Base-by-base conservation (phyloP, 208 protist genomes). In the Leishmania aethiopica region DNA sequence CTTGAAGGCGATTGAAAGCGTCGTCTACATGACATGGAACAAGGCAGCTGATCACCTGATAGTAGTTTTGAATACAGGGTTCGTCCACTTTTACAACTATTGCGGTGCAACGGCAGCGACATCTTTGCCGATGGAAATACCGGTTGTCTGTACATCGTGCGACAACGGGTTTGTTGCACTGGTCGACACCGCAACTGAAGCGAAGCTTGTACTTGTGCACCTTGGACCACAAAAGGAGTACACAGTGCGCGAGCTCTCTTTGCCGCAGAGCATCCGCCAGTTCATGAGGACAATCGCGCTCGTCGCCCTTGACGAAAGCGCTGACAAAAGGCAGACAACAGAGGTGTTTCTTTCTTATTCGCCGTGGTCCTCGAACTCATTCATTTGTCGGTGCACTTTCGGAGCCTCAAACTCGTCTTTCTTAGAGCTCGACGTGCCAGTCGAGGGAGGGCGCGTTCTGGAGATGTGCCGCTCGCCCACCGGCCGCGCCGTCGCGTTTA, bases 1-100 rank as follows among this genome's bases (percentile, higher is more conserved):
- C 19, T 49, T 84, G 86, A 78, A 84, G 71, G 86, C 86, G 13
- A 87, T 88, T 4, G 83, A 94, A 70, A 86, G 77, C 49, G 90
- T 95, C 28, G 53, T 91, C 22, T 95, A 89, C 66, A 88, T 95
- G 84, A 92, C 88, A 74, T 97, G 92, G 92, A 92, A 94, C 83
- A 59, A 86, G 22, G 70, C 51, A 32, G 78, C 84, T n/a, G 90
- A 94, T 88, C 84, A 97, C 78, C 78, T 97, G 47, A 85, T 95
- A 75, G 81, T 97, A 70, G 83, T 93, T 2, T 80, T 93, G 35
- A 88, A 89, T 66, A 88, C 87, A 42, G 86, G 87, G 0, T 72
- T 82, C 3, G 84, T 91, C 25, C 87, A 86, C 57, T 87, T 96
- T 87, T 96, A 88, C 70, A 88, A 93, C 80, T 89, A 90, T 37